phyloP scores from a whole-genome alignment of 2,329 filamentous ascomycete genomes.

The Calonectria pseudoreteaudii region DNA sequence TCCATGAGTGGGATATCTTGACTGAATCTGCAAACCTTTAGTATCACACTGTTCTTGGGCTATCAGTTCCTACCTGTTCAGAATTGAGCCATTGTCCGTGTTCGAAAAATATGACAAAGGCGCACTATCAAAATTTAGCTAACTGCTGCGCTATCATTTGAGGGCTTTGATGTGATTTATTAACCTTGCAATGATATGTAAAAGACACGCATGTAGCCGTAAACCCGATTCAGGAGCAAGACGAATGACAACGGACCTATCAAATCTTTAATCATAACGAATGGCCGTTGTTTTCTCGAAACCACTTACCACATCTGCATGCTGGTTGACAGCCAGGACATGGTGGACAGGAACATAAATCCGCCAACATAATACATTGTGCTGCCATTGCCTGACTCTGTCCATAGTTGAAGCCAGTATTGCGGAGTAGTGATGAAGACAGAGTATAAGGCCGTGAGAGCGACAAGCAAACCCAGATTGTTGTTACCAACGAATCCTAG shows the following conservation, averaged over 20 bases:
- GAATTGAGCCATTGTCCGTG: background rate
- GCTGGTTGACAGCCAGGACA: background rate
- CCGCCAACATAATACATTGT: background rate
- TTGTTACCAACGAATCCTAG: background rate
- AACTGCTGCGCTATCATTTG: too few relatives aligned
- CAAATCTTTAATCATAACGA: background rate
- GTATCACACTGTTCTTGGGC: too few relatives aligned
- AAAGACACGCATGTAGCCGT: background rate
- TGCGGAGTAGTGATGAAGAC: background rate
- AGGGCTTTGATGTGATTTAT: background rate
- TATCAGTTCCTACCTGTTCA: background rate
- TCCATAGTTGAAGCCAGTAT: background rate
- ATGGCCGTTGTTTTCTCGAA: background rate
- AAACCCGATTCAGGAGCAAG: background rate
- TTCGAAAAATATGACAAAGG: background rate
- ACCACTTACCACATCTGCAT: background rate
- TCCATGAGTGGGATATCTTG: background rate
- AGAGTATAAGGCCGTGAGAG: background rate
- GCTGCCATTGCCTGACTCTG: background rate
- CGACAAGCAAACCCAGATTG: background rate
- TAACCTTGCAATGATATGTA: background rate
- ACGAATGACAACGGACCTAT: background rate
- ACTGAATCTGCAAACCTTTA: background rate
- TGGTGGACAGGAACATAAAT: background rate
- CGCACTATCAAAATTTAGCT: background rate